Evolutionary conservation across 768 basidiomycete species (phyloP), one percentile per base, ranked within the genome.

Genomic region (Macrolepiota fuliginosa): DNA sequence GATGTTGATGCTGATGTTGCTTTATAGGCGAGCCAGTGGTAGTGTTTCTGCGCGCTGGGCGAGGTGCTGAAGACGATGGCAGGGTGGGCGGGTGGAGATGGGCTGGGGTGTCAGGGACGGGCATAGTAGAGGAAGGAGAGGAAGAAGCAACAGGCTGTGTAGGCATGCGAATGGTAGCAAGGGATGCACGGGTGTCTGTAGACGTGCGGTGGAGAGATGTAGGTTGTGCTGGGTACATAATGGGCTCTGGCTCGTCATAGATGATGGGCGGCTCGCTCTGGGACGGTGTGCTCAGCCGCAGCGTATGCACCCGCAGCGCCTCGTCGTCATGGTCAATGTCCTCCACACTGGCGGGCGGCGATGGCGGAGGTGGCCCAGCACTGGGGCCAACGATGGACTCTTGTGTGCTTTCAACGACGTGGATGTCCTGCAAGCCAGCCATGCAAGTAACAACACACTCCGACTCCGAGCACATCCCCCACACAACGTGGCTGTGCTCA

Each of bases 21-120:
- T 46, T 46, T 35, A 76, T 68, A 7, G 74, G 72, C 0, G 87
- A 84, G 2, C 90, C 89, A 0, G 85, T 91, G 0, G 85, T 91
- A 7, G 91, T 92, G 67, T 92, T 90, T 25, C 91, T 79, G 13
- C 91, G 81, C 4, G 80, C 70, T 6, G 42, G 15, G 42, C 42
- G 42, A 19, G 52, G 7, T 27, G 25, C 15, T 50, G 54, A 27
- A 17, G 25, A 25, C 15, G 32, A 50, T 32, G 19, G 36, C 40
- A 12, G 54, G 54, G 24, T 2, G 51, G 13, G 42, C 53, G 36
- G 58, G 66, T 4, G 73, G 67, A n/a, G 70, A 56, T 4, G 69
- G 58, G 4, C 73, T 64, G 0, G 84, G 81, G 3, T 86, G 85
- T 45, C 62, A 5, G 65, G 60, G 15, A 62, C 58, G 13, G 62